Evolutionary conservation across 2,329 filamentous ascomycete genomes (phyloP).

Genomic region (Fusarium sp.): DNA sequence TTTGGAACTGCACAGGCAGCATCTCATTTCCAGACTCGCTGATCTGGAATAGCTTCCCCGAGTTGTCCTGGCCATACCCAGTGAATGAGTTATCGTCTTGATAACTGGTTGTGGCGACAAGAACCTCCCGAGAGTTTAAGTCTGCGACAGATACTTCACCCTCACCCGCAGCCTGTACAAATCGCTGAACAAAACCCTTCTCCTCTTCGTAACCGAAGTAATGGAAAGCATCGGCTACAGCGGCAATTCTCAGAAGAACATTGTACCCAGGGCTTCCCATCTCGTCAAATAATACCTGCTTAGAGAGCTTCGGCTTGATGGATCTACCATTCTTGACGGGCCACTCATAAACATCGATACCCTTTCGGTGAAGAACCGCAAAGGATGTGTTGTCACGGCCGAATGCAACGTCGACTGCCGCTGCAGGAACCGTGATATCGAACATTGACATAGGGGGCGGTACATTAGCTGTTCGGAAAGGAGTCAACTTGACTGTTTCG

Average conservation of each 20-base stretch:
- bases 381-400: constrained; percentile 71
- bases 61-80: constrained; percentile 57
- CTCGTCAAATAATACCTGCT: constrained; percentile 52
- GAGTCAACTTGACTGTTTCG: constrained; percentile 80
- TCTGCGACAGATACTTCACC: constrained; percentile 23
- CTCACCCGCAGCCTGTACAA: constrained; percentile 25
- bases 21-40: constrained; percentile 46
- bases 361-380: constrained; percentile 74
- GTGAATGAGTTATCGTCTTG: constrained; percentile 45
- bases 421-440: constrained; percentile 71
- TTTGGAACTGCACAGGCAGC: constrained; percentile 53
- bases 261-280: constrained; percentile 37
- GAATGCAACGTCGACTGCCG: constrained; percentile 79
- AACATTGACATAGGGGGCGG: constrained; percentile 93
- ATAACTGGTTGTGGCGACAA: constrained; percentile 47
- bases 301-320: constrained; percentile 54
- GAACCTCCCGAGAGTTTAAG: constrained; percentile 32
- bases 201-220: constrained; percentile 47
- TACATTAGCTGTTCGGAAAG: constrained; percentile 83
- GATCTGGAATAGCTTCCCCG: constrained; percentile 57
- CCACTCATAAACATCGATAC: constrained; percentile 77
- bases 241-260: constrained; percentile 16
- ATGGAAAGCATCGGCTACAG: constrained; percentile 43
- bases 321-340: constrained; percentile 67
- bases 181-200: constrained; percentile 37